Base-by-base conservation (phyloP, 495 filamentous ascomycete species). In the Oleoguttula mirabilis region DNA sequence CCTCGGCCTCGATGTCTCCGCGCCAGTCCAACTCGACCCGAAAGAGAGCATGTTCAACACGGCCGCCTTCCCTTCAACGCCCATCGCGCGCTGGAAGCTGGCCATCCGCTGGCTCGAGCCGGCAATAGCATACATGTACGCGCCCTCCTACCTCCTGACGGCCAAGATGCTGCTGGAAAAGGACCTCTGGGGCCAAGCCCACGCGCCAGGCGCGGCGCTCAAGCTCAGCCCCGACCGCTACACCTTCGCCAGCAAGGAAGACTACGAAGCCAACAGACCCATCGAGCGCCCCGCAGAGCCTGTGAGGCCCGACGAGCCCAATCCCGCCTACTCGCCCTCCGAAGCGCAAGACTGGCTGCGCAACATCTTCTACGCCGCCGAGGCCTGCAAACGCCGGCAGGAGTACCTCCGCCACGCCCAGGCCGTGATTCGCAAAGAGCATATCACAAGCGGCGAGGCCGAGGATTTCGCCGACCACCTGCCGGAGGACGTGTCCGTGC, bases 301-400 rank as follows among this genome's bases (percentile, higher is more conserved):
- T 2, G 21, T 21, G 5, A 19, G 20, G 24, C 2, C n/a, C 3
- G 20, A 36, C n/a, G 22, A 12, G 8, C 12, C 32, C 32, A 40
- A 45, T 21, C 32, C 43, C 1, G 4, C 1, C 15, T 24, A 51
- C 43, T 16, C 44, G 17, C 21, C 21, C 0, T 16, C 4, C 20
- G 15, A 21, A 3, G 50, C 50, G 19, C 19, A 39, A 16, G 15
- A 30, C 10, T 41, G n/a, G 3, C 32, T 53, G 4, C 21, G 20
- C 38, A 27, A 47, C 5, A n/a, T 52, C 43, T 43, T 52, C 37
- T 28, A 42, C 20, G 48, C 48, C 11, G 12, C 3, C 16, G n/a
- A 11, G 11, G 41, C 48, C 2, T 12, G 21, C 10, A 15, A 25
- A 3, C 11, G 20, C 15, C 28, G 24, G 8, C 23, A 17, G 14